Percentiles rank a stretch among this genome's conserved stretches.
These are phyloP conservation scores for Saccharum officinarum DNA, from an alignment of 176 grass and related monocot genomes.

Conservation along the genomic window DNA sequence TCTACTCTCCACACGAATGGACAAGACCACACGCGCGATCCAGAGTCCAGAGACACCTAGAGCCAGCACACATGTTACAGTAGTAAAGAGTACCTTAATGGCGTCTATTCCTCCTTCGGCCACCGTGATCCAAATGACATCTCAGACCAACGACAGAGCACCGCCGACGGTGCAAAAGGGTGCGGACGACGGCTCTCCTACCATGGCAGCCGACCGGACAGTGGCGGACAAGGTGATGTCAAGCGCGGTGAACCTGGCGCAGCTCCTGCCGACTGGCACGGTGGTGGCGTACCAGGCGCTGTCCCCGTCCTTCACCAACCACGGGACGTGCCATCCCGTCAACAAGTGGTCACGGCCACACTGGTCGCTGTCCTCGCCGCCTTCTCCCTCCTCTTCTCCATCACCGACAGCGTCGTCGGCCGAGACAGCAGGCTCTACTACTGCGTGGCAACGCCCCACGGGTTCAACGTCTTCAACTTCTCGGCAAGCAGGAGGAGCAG, in stretches of 20 bases:
- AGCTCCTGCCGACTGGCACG: conserved; percentile 53
- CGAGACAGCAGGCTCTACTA: conserved; percentile 56
- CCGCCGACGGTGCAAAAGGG: too few species aligned
- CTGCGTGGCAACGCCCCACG: conserved; percentile 44
- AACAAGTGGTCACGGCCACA: conserved; percentile 38
- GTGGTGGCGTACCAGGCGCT: conserved; percentile 54
- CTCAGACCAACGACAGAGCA: too few species aligned
- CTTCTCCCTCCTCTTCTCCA: conserved; percentile 38
- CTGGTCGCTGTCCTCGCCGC: conserved; percentile 30
- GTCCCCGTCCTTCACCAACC: conserved; percentile 46
- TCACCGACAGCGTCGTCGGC: conserved; percentile 54
- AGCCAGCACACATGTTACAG: too few species aligned
- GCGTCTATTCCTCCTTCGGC: too few species aligned
- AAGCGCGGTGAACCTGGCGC: conserved; percentile 38
- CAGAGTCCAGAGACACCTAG: too few species aligned
- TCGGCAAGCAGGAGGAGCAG: not conserved
- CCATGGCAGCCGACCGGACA: too few species aligned
- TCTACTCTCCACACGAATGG: too few species aligned
- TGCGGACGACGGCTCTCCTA: too few species aligned
- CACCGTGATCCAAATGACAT: too few species aligned
- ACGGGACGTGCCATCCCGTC: conserved; percentile 7
- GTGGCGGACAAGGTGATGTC: conserved; percentile 30
- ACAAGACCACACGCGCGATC: too few species aligned
- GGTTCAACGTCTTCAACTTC: conserved; percentile 55
- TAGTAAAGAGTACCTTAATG: too few species aligned